Evolutionary conservation across 305 asterid genomes (phyloP).

Genomic region (Fraxinus albicans): DNA sequence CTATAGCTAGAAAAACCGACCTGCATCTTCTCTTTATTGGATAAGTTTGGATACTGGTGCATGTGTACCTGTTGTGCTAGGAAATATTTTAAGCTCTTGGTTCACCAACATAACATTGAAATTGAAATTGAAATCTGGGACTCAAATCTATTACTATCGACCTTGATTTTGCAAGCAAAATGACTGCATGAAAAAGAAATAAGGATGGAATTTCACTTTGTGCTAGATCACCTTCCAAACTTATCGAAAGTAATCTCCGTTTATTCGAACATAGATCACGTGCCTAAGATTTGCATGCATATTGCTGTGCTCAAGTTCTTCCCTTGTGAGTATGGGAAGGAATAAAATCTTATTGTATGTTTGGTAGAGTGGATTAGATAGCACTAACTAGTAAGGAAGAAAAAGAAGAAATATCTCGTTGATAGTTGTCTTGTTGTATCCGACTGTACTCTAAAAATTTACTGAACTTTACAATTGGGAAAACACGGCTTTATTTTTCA

Average conservation of each 20-base stretch:
- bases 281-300: not conserved
- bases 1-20: not conserved
- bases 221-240: not conserved
- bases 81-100: not conserved
- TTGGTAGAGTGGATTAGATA: not conserved
- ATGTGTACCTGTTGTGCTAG: not conserved
- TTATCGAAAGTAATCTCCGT: not conserved
- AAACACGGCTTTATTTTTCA: not conserved
- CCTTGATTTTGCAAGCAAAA: not conserved
- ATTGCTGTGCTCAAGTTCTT: not conserved
- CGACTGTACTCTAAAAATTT: not conserved
- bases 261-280: not conserved
- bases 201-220: not conserved
- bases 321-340: not conserved
- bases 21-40: not conserved
- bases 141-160: not conserved
- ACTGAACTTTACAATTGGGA: not conserved
- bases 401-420: not conserved
- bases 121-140: not conserved
- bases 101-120: not conserved
- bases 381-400: not conserved
- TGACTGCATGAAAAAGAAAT: not conserved
- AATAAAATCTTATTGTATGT: not conserved
- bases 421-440: not conserved
- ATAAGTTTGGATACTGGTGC: not conserved